phyloP scores from a whole-genome alignment of 2,329 filamentous ascomycete genomes.

The Xylariaceae sp. region DNA sequence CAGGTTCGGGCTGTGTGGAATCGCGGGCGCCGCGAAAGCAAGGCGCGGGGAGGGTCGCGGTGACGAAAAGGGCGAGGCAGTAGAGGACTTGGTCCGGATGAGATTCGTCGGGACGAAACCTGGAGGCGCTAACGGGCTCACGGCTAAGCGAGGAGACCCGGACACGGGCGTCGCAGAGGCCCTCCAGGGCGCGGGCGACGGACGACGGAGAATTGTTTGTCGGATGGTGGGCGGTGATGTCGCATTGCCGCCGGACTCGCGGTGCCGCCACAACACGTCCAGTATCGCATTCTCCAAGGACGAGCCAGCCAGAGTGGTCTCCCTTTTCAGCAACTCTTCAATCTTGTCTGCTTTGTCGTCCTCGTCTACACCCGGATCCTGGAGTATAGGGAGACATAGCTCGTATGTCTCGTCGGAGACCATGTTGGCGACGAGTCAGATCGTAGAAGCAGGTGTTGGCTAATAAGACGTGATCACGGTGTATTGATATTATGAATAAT shows the following conservation, averaged over 20 bases:
- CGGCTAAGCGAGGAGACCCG: conserved; percentile 74
- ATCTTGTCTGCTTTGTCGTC: conserved; percentile 93
- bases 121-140: conserved; percentile 77
- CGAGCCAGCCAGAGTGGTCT: conserved; percentile 69
- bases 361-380: conserved; percentile 77
- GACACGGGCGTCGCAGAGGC: conserved; percentile 72
- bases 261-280: conserved; percentile 83
- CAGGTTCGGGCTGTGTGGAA: conserved; percentile 88
- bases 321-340: conserved; percentile 75
- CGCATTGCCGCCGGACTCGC: conserved; percentile 57
- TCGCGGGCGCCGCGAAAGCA: conserved; percentile 80
- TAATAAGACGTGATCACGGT: neutral
- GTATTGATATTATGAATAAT: conserved; percentile 3
- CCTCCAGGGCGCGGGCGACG: conserved; percentile 93
- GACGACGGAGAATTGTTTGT: conserved; percentile 81
- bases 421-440: conserved; percentile 52
- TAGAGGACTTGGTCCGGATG: conserved; percentile 68
- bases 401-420: conserved; percentile 91
- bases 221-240: conserved; percentile 79
- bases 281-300: conserved; percentile 85
- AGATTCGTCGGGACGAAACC: conserved; percentile 78
- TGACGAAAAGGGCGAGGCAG: conserved; percentile 86
- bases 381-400: conserved; percentile 80
- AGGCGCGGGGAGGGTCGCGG: conserved; percentile 88
- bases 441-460: conserved; percentile 7